Evolutionary conservation across 768 basidiomycete genomes (phyloP), one percentile per base, ranked within the genome.

Genomic region (Leccinellum albellum): DNA sequence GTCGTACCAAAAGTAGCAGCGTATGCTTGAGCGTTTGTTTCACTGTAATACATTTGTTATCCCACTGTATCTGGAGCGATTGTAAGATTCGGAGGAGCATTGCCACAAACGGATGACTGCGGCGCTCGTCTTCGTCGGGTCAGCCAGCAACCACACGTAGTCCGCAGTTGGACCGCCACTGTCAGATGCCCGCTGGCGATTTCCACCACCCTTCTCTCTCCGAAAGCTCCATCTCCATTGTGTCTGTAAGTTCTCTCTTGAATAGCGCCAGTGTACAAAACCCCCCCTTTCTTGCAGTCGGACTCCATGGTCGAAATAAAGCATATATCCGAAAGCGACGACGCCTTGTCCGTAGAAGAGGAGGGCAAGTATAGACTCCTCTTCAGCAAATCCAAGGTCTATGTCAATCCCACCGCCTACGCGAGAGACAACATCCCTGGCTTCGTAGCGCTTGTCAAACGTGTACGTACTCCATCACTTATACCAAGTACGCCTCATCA

Each of bases 301-400:
- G 77, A 66, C 40, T 87, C 86, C 42, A 90, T 90, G 88, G 89
- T 90, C 54, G 87, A 89, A 75, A 89, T 90, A 64, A 84, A 79
- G 65, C 82, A 76, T 57, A 67, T 71, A 32, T 54, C 56, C 64
- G 47, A 51, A 56, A 51, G 52, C 67, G 53, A 65, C 65, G 56
- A 54, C 51, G 21, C 54, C 50, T 35, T 49, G 57, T 54, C 63
- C 24, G 48, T 55, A 0, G 78, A 82, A 54, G 85, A 87, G 62
- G 85, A 85, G 64, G 72, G 72, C 65, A 85, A 82, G 70, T 83
- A 84, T 68, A 79, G 89, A 46, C 78, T 98, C 49, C 70, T 98
- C 14, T 97, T 93, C 65, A 88, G 86, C 72, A 97, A 96, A 70
- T 91, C 89, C 42, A 95, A 94, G 71, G 96, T 98, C 46, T 94